Evolutionary conservation across 164 flowering plant genomes (phyloP).

Genomic region (Cinnamomum micranthum): DNA sequence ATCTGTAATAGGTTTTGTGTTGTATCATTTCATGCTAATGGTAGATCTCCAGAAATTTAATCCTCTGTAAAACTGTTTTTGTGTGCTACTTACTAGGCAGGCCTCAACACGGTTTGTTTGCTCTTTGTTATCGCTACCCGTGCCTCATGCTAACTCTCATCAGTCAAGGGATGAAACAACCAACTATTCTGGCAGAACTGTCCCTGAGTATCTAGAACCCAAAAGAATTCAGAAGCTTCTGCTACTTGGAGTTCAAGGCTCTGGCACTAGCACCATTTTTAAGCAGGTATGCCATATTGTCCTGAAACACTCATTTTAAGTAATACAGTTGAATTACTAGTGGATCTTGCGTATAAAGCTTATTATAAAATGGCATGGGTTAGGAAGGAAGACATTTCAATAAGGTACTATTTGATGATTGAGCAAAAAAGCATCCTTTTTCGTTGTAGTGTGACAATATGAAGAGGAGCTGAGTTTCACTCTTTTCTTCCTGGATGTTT

Average conservation of each 20-base stretch:
- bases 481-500: neutral
- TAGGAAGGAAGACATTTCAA: neutral
- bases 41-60: neutral
- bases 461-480: neutral
- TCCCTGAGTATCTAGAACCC: constrained; percentile 68
- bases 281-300: constrained; percentile 59
- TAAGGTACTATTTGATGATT: neutral
- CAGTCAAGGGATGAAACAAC: constrained; percentile 49
- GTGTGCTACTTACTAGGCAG: constrained; percentile 43
- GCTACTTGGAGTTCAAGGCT: constrained; percentile 70
- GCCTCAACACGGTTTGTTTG: constrained; percentile 69
- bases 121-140: constrained; percentile 73
- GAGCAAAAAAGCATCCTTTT: neutral
- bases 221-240: constrained; percentile 74
- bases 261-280: constrained; percentile 92
- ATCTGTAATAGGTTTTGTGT: neutral
- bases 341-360: no score
- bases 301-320: neutral
- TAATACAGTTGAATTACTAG: neutral
- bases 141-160: constrained; percentile 60
- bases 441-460: no score
- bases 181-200: constrained; percentile 42
- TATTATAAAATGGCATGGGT: neutral
- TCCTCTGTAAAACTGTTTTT: constrained; percentile 6
- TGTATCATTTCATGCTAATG: neutral